A percentile compares a stretch with the other conserved stretches of the same genome.
Conservation (phyloP, 192 early-diverging fungal species). For the Geranomyces michiganensis region DNA sequence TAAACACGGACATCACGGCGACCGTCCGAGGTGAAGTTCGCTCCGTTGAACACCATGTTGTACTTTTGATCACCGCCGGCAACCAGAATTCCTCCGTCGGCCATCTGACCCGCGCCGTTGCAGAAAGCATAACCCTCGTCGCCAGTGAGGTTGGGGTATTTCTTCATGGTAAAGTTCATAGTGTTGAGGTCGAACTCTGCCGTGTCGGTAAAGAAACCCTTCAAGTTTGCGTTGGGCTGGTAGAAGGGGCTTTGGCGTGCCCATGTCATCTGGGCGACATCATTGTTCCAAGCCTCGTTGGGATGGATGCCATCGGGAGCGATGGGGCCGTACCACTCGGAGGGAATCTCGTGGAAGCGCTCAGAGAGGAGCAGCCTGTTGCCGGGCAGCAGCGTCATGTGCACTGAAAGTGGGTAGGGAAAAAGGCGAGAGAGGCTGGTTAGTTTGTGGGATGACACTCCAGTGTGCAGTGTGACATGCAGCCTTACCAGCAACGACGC, state of each 20-base stretch:
- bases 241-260: constrained; percentile 8
- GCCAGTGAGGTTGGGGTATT: constrained; percentile 11
- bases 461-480: background rate
- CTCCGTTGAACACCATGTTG: constrained; percentile 19
- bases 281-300: constrained; percentile 11
- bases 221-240: constrained; percentile 32
- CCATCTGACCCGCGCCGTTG: constrained; percentile 33
- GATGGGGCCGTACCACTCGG: constrained; percentile 11
- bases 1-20: constrained; percentile 32
- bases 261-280: constrained; percentile 1
- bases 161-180: constrained; percentile 11
- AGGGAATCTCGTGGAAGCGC: constrained; percentile 32
- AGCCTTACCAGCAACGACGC: constrained; percentile 25
- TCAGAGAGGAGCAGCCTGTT: constrained; percentile 26
- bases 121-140: constrained; percentile 32
- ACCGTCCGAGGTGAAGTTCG: constrained; percentile 16
- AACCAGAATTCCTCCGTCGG: constrained; percentile 32
- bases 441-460: background rate
- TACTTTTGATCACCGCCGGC: constrained; percentile 36
- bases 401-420: constrained; percentile 11
- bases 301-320: background rate
- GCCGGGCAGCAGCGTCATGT: constrained; percentile 31
- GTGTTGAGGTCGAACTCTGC: constrained; percentile 26
- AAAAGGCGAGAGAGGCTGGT: background rate
- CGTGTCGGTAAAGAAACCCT: constrained; percentile 27